Evolutionary conservation across 1,284 basidiomycete genomes (phyloP), one percentile per base, ranked within the genome.

Genomic region (Moesziomyces antarcticus): DNA sequence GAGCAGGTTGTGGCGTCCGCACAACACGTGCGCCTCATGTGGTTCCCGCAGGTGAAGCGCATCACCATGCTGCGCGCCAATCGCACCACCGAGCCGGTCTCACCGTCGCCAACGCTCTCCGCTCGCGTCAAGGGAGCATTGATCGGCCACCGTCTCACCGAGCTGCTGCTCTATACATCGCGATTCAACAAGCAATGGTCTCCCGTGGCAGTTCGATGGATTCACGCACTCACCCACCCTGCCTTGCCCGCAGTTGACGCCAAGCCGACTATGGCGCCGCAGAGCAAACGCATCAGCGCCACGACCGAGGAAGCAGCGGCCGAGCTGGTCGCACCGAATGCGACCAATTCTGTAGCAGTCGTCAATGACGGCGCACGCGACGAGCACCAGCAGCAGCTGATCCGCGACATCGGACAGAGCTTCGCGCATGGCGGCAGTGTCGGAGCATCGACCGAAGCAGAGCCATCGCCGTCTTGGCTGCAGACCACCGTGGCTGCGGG

Each of bases 21-120:
- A 1, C 89, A 98, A 85, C 94, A 97, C 84, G 92, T 93, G 24
- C 88, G 93, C n/a, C 87, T 94, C 30, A 95, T 93, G 92, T 99
- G 95, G 94, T 97, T 91, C 85, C 93, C 95, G 2, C 90, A 92
- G 61, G 89, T 90, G 20, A 89, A 90, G 66, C 87, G 86, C 40
- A 87, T 94, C 59, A 90, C 93, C 43, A 88, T 93, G 56, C 91
- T 90, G 76, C 87, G 89, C 68, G 88, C 91, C 43, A 89, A 93
- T 84, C 88, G 94, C 54, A 92, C 93, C 1, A 85, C 86, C 54
- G 91, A 93, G 43, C 35, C 52, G 2, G 62, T 30, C 20, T 63
- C 62, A 2, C 52, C 72, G 2, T 40, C 67, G 37, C 62, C 59
- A 1, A 27, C 41, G 2, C 54, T 74, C 16, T 33, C 53, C 8